Base-by-base conservation (phyloP, 2,329 filamentous ascomycete genomes). In the Didymella lethalis region DNA sequence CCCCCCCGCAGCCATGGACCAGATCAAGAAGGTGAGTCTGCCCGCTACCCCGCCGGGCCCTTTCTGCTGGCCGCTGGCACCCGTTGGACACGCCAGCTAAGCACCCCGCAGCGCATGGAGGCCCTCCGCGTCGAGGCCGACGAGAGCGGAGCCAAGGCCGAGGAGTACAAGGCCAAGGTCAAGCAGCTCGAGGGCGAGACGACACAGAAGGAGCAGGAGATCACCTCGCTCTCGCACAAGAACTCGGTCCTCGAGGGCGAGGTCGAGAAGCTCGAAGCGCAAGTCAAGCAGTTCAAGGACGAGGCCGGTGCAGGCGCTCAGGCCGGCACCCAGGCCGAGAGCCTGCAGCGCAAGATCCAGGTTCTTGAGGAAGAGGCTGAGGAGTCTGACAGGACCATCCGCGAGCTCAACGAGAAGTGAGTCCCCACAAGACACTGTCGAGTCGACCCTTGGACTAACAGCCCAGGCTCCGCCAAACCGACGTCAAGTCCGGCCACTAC, bases 401-500 rank as follows among this genome's bases (percentile, higher is more conserved):
- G 94, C 78, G 95, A 98, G 84, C 90, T 93, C 76, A 98, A 97
- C 82, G 95, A 99, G 84, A 98, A 97, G 95, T 99, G 89, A 26
- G 41, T 32, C 38, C 38, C 26, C 29, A 2, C 46, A 23, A 23
- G 23, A 23, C 23, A 23, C 23, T 3, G 3, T 23, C 23, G 23
- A 23, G 50, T 46, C 16, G 43, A 16, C 23, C 12, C 49, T 12
- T 12, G 18, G 29, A 18, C 55, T 58, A 32, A 56, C 45, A 40
- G 26, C 52, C 46, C 53, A 99, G 95, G 84, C 92, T 98, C 77
- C 93, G 95, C 80, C 93, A 97, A 84, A 97, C 95, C 83, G 95
- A 99, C 79, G 93, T 98, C 83, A 98, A 98, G 86, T 93, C 94
- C 75, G 95, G 94, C 74, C 94, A 99, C 85, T 98, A 94, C 82